phyloP scores from a whole-genome alignment of 2,329 filamentous ascomycete species.

The Pseudogymnoascus sp. region DNA sequence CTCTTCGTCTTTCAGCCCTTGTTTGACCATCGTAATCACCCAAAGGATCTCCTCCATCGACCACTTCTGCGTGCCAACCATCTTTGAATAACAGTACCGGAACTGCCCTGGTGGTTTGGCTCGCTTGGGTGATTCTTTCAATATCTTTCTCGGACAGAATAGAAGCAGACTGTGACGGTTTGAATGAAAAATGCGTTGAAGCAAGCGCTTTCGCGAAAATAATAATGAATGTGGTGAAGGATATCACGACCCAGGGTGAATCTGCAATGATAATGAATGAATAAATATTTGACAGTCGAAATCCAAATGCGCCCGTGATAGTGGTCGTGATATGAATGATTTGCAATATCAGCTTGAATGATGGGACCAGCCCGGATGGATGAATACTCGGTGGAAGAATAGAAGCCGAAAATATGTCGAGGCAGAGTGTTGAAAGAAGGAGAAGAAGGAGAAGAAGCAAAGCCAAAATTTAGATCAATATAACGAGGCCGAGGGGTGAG shows the following conservation, averaged over 20 bases:
- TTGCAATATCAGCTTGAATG: background rate
- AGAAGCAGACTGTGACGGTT: background rate
- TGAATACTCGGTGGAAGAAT: background rate
- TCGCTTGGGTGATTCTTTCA: background rate
- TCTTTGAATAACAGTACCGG: background rate
- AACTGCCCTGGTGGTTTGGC: background rate
- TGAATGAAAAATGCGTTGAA: background rate
- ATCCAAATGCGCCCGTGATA: background rate
- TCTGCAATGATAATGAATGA: background rate
- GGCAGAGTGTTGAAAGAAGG: background rate
- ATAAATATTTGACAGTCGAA: background rate
- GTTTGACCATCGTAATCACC: background rate
- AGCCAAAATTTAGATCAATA: background rate
- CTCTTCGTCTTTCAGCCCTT: background rate
- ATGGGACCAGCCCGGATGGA: background rate
- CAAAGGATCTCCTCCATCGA: constrained; percentile 9
- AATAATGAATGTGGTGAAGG: background rate
- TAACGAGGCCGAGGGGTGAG: background rate
- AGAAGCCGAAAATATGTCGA: background rate
- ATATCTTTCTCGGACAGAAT: background rate
- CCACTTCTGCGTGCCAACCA: constrained; percentile 6
- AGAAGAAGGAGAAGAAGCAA: background rate
- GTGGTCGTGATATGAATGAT: background rate
- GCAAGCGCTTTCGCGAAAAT: background rate
- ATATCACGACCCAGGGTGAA: background rate